phyloP scores from a whole-genome alignment of 163 green algal genomes.

The Chloromonas sp. region DNA sequence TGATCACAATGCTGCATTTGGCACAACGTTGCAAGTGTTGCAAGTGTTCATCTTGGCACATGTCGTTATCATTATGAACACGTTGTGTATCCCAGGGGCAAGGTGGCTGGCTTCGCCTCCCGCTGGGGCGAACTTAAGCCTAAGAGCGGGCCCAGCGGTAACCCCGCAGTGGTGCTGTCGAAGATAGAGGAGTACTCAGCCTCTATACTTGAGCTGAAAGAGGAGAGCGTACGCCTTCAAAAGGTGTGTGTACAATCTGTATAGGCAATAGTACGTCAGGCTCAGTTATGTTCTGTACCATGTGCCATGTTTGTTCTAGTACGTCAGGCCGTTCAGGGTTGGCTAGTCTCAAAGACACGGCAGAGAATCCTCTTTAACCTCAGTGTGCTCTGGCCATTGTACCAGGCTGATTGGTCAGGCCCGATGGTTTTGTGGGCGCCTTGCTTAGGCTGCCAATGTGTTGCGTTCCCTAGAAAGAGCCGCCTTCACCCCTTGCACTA shows the following conservation, averaged over 20 bases:
- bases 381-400: neutral
- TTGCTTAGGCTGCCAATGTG: too few relatives aligned
- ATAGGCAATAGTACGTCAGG: too few relatives aligned
- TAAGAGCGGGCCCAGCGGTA: slow-evolving; percentile 47
- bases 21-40: too few relatives aligned
- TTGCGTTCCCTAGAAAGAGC: too few relatives aligned
- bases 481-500: too few relatives aligned
- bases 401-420: too few relatives aligned
- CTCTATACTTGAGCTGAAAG: slow-evolving; percentile 44
- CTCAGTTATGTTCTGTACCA: too few relatives aligned
- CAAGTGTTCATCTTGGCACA: too few relatives aligned
- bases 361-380: neutral
- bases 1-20: too few relatives aligned
- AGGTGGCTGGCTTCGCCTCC: slow-evolving; percentile 34
- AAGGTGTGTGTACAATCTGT: slow-evolving; percentile 23
- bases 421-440: too few relatives aligned
- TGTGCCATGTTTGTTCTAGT: neutral
- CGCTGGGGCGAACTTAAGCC: slow-evolving; percentile 54
- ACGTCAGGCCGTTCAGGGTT: neutral
- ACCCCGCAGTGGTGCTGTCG: slow-evolving; percentile 52
- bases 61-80: too few relatives aligned
- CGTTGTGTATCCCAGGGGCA: slow-evolving; percentile 10
- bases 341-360: neutral
- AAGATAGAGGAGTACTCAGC: slow-evolving; percentile 55
- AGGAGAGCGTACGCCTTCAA: slow-evolving; percentile 48